Percentiles rank a stretch among this genome's conserved stretches.
Evolutionary conservation across 345 rosid species (phyloP).

Genomic region (Melaleuca quinquenervia): DNA sequence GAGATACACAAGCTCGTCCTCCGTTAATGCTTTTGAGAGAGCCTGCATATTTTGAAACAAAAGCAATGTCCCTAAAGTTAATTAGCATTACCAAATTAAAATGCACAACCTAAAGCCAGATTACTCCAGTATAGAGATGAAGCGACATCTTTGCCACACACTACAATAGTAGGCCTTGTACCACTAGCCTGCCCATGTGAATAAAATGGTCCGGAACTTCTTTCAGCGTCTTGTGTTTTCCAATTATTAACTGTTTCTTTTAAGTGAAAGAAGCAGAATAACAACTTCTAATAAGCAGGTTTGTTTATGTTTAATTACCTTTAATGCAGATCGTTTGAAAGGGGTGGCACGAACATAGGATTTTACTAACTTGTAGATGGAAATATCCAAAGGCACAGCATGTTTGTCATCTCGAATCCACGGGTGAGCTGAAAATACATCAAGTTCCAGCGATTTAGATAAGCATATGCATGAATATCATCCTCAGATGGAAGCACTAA

Average conservation of each 20-base stretch:
- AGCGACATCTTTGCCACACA: neutral
- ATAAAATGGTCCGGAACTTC: neutral
- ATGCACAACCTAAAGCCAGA: neutral
- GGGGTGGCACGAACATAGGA: conserved; percentile 67
- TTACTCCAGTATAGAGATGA: neutral
- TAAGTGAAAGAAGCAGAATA: neutral
- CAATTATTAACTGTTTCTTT: neutral
- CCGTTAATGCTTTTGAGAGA: conserved; percentile 83
- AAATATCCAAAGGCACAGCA: conserved; percentile 61
- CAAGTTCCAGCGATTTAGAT: neutral
- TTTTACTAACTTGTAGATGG: conserved; percentile 70
- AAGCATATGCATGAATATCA: neutral
- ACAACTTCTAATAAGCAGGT: neutral
- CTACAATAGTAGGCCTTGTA: neutral
- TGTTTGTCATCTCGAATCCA: conserved; percentile 62
- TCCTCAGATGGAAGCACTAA: neutral
- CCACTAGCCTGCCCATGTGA: neutral
- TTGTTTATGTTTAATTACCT: conserved; percentile 25
- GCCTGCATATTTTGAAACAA: conserved; percentile 39
- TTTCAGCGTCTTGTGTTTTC: neutral
- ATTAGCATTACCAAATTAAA: neutral
- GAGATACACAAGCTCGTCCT: conserved; percentile 70
- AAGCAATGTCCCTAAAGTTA: neutral
- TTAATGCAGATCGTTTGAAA: conserved; percentile 70
- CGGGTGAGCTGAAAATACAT: conserved; percentile 64